phyloP scores from a whole-genome alignment of 768 basidiomycete species.

The Chalciporus chontae region DNA sequence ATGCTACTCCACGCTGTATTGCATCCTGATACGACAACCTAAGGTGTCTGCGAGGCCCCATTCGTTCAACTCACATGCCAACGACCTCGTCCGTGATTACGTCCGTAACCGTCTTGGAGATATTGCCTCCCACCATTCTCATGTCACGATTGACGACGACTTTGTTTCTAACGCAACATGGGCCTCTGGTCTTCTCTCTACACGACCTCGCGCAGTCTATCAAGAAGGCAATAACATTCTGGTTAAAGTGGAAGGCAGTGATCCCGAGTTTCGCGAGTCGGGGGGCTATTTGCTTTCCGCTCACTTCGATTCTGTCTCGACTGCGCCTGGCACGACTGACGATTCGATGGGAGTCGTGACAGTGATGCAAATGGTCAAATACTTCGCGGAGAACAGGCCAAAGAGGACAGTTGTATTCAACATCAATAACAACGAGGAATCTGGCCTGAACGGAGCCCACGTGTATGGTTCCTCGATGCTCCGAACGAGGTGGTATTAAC shows the following conservation, averaged over 20 bases:
- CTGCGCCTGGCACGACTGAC: constrained; percentile 72
- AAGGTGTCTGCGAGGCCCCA: constrained; percentile 70
- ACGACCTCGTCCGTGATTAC: constrained; percentile 61
- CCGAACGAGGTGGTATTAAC: neutral
- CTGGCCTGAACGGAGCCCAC: constrained; percentile 70
- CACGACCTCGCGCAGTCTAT: constrained; percentile 36
- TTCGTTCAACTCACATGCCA: constrained; percentile 75
- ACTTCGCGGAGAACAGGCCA: constrained; percentile 47
- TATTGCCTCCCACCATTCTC: constrained; percentile 40
- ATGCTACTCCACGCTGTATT: neutral
- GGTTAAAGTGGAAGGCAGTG: constrained; percentile 57
- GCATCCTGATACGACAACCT: neutral
- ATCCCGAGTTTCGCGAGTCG: constrained; percentile 27
- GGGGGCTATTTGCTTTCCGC: constrained; percentile 70
- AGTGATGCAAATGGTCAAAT: constrained; percentile 60
- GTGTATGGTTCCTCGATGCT: constrained; percentile 38
- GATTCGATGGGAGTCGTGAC: constrained; percentile 73
- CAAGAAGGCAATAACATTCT: constrained; percentile 69
- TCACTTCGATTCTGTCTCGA: constrained; percentile 80
- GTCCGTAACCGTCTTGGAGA: constrained; percentile 51
- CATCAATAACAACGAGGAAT: constrained; percentile 84
- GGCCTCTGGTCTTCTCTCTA: constrained; percentile 22
- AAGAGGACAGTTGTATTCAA: constrained; percentile 72
- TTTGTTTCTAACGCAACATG: constrained; percentile 48
- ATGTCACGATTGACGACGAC: constrained; percentile 54